Base-by-base conservation (phyloP, 257 asterid genomes). In the Nicotiana knightiana region DNA sequence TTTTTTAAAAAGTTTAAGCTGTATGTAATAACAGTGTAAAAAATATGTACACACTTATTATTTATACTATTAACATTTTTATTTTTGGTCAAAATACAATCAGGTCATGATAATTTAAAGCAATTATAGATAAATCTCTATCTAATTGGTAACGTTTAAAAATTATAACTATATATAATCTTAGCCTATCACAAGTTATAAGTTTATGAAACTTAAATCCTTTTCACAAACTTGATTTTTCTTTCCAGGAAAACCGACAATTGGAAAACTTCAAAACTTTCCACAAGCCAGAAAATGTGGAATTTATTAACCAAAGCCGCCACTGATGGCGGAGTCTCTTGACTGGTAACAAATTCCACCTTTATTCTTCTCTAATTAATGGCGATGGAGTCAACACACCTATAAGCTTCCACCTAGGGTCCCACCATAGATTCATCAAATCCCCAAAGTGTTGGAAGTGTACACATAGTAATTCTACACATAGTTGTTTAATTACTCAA, bases 251-350 rank as follows among this genome's bases (percentile, higher is more conserved):
- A 35, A 67, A 35, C 77, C 3, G 77, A 39, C 37, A 68, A 68
- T 18, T n/a, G 33, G 77, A 68, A 30, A 37, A 21, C 5, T 43
- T 43, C n/a, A 21, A 51, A 51, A 0, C 13, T 73, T 73, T 73
- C 79, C 33, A 48, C 79, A 32, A 48, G 9, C 26, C 79, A 21
- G 28, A 24, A 26, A 1, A 1, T 73, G 63, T 73, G 79, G 79
- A 73, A 48, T 73, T 48, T 24, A 0, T 48, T 13, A 48, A 73
- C 26, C 79, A 26, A 48, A 24, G 33, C 79, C 4, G 26, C 79
- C 79, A 48, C 79, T 73, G 63, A 15, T 48, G 24, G 24, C 79
- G 79, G 63, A 73, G 63, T 48, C 79, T 48, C 51, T 73, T 73
- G 79, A 73, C 62, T 8, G 7, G 39, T 51, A 71, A 46, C 79